These are phyloP conservation scores for Aspergillus baeticus DNA, from an alignment of 495 filamentous ascomycete species.

Conservation along the genomic window DNA sequence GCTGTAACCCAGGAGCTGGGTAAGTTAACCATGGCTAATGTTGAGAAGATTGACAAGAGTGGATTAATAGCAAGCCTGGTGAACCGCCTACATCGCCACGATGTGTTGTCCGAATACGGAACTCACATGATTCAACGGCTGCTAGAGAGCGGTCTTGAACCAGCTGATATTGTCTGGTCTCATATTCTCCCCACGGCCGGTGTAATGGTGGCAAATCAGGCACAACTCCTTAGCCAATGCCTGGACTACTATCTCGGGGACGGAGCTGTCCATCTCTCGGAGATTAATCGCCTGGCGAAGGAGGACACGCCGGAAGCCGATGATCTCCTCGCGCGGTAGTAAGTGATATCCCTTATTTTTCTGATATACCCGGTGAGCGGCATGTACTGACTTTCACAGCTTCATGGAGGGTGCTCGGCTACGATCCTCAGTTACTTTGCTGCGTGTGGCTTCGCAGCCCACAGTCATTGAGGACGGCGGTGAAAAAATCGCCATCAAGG, in stretches of 20 bases:
- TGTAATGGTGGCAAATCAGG: constrained; percentile 66
- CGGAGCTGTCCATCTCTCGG: constrained; percentile 51
- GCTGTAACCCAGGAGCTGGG: constrained; percentile 59
- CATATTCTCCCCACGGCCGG: constrained; percentile 63
- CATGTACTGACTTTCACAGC: constrained; percentile 26
- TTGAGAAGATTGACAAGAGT: constrained; percentile 56
- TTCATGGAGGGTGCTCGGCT: constrained; percentile 63
- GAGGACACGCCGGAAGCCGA: constrained; percentile 44
- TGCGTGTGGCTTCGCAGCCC: constrained; percentile 43
- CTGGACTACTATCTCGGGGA: constrained; percentile 73
- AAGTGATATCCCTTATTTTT: constrained; percentile 15
- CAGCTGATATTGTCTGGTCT: constrained; percentile 68
- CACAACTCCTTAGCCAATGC: constrained; percentile 68
- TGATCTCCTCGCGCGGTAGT: constrained; percentile 46
- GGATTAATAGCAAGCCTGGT: constrained; percentile 50
- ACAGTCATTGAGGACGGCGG: constrained; percentile 42
- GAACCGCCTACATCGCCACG: constrained; percentile 37
- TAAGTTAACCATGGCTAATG: constrained; percentile 56
- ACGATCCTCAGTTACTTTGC: constrained; percentile 52
- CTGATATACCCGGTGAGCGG: not conserved
- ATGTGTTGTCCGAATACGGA: constrained; percentile 61
- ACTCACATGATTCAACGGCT: constrained; percentile 68
- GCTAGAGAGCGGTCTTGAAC: constrained; percentile 55
- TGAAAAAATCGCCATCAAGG: constrained; percentile 40
- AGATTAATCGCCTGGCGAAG: constrained; percentile 55